Evolutionary conservation across 352 stramenopile species (phyloP).

Genomic region (Pythium graminicola): DNA sequence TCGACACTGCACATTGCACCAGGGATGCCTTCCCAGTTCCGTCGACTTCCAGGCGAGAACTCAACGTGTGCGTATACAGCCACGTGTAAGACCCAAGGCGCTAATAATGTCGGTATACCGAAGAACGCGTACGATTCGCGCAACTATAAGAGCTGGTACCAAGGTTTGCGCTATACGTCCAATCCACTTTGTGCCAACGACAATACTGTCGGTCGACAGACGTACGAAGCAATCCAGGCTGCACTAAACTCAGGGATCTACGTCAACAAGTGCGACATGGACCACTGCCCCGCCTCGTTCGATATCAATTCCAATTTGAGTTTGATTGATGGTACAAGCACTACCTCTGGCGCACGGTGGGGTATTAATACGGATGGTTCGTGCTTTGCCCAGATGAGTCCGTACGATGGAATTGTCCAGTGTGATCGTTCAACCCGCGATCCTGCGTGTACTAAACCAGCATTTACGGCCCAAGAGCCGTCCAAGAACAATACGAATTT

Average conservation of each 20-base stretch:
- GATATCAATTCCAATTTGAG: conserved; percentile 46
- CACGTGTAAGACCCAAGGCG: conserved; percentile 34
- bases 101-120: conserved; percentile 39
- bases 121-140: conserved; percentile 36
- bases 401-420: conserved; percentile 47
- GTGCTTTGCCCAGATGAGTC: conserved; percentile 54
- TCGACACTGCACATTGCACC: conserved; percentile 86
- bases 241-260: conserved; percentile 39
- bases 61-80: conserved; percentile 34
- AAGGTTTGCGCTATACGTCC: conserved; percentile 43
- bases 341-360: conserved; percentile 42
- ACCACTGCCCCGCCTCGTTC: conserved; percentile 37
- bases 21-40: conserved; percentile 53
- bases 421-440: conserved; percentile 46
- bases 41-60: conserved; percentile 21
- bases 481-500: conserved; percentile 34
- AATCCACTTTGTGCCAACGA: conserved; percentile 49
- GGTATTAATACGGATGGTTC: conserved; percentile 55
- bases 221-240: conserved; percentile 31
- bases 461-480: not conserved
- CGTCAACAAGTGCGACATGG: conserved; percentile 37
- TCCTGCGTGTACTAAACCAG: conserved; percentile 18
- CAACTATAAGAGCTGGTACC: conserved; percentile 65
- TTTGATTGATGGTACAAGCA: conserved; percentile 33
- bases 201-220: conserved; percentile 24